A percentile compares a stretch with the other conserved stretches of the same genome.
These are phyloP conservation scores for Phialocephala sp. DNA, from an alignment of 2,329 filamentous ascomycete genomes.

Conservation along the genomic window DNA sequence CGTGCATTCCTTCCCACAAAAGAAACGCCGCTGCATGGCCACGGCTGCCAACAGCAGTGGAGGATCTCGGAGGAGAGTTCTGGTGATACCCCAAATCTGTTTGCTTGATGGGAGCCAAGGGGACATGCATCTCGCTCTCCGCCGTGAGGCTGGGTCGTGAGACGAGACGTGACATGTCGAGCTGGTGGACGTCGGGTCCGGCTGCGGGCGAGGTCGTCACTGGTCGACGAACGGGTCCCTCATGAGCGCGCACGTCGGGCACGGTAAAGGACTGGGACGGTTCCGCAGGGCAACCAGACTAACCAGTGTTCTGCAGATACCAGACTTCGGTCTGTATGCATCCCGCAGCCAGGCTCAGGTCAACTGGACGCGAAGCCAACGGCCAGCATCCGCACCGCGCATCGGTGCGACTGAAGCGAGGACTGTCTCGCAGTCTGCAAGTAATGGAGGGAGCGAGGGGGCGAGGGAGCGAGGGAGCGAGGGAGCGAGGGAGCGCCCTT, in stretches of 20 bases:
- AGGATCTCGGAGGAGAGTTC: background rate
- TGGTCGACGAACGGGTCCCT: background rate
- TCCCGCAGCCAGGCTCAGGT: background rate
- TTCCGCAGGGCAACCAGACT: background rate
- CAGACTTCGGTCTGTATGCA: too few species aligned
- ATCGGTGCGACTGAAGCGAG: background rate
- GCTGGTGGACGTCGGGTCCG: background rate
- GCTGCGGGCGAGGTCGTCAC: background rate
- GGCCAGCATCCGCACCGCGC: background rate
- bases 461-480: background rate
- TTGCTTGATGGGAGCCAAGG: background rate
- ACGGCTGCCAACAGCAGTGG: conserved; percentile 1
- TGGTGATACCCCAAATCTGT: background rate
- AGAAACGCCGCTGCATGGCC: background rate
- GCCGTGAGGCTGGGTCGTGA: conserved; percentile 6
- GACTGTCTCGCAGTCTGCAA: conserved; percentile 7
- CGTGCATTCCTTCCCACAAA: background rate
- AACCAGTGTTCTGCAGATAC: background rate
- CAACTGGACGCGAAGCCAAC: background rate
- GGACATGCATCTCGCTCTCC: conserved; percentile 2
- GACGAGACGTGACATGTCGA: background rate
- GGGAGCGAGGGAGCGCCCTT: background rate
- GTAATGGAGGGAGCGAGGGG: background rate
- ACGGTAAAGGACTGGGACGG: background rate
- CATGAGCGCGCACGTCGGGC: background rate